These are phyloP conservation scores for Phaeotremella fagi DNA, from an alignment of 768 basidiomycete genomes.

Conservation along the genomic window DNA sequence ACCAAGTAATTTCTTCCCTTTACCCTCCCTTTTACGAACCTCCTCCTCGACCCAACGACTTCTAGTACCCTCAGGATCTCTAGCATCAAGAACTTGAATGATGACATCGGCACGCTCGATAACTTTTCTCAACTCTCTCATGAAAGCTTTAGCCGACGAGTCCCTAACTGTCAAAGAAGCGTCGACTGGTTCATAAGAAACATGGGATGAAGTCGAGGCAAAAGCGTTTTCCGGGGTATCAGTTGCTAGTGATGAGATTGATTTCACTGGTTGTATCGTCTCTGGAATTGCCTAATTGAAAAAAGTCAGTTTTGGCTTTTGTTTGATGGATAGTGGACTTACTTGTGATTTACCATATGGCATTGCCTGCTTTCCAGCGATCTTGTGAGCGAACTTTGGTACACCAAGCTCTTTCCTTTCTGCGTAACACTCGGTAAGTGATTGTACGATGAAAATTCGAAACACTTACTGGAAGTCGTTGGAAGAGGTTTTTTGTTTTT, in stretches of 20 bases:
- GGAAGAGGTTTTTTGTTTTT: constrained; percentile 37
- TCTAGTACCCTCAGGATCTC: constrained; percentile 90
- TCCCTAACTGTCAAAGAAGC: constrained; percentile 46
- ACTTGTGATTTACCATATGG: constrained; percentile 27
- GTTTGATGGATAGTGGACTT: constrained; percentile 7
- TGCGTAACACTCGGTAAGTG: neutral
- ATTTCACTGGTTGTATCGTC: neutral
- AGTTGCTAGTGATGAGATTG: neutral
- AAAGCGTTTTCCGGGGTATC: constrained; percentile 1
- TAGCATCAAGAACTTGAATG: constrained; percentile 74
- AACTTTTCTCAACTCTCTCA: constrained; percentile 80
- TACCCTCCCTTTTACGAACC: constrained; percentile 72
- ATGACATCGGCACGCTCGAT: constrained; percentile 90
- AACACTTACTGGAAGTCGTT: constrained; percentile 23
- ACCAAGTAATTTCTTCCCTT: constrained; percentile 87
- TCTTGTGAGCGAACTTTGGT: constrained; percentile 72
- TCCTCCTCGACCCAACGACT: constrained; percentile 92
- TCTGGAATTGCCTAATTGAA: neutral
- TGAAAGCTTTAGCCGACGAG: constrained; percentile 54
- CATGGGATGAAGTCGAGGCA: neutral
- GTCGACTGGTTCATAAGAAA: constrained; percentile 35
- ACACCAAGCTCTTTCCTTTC: constrained; percentile 81
- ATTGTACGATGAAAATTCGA: neutral
- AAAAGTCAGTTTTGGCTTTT: neutral
- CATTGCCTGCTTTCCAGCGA: constrained; percentile 45